phyloP scores from a whole-genome alignment of 2,329 filamentous ascomycete species.

The Trichoderma sp. region DNA sequence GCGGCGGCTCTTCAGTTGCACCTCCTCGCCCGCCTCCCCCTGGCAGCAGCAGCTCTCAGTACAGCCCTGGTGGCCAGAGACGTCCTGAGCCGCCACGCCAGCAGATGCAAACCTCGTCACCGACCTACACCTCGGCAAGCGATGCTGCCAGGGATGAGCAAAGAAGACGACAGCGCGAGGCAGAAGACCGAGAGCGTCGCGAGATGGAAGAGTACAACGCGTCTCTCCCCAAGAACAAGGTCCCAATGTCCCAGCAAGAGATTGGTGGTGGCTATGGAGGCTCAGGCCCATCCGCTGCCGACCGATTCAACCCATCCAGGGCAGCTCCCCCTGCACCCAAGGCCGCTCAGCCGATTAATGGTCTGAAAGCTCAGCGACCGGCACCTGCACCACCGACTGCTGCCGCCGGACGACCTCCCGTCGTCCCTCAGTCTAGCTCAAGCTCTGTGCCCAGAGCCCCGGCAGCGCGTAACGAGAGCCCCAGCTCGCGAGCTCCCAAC shows the following conservation, averaged over 20 bases:
- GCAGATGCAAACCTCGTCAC: constrained; percentile 57
- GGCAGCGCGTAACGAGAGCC: constrained; percentile 47
- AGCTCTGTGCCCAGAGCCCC: constrained; percentile 43
- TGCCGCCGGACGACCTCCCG: constrained; percentile 45
- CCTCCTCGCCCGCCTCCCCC: constrained; percentile 65
- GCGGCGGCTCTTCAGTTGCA: constrained; percentile 58
- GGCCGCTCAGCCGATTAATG: constrained; percentile 54
- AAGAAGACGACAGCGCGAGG: constrained; percentile 57
- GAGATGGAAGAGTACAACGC: constrained; percentile 89
- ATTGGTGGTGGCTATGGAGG: constrained; percentile 63
- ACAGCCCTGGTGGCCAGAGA: constrained; percentile 43
- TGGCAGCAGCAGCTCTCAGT: constrained; percentile 32
- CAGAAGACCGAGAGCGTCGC: constrained; percentile 65
- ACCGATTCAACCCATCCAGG: constrained; percentile 81
- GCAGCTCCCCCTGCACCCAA: constrained; percentile 80
- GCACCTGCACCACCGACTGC: constrained; percentile 68
- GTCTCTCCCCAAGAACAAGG: constrained; percentile 76
- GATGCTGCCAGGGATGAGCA: constrained; percentile 55
- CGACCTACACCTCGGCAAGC: constrained; percentile 50
- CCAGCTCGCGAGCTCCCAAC: constrained; percentile 56
- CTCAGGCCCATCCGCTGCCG: constrained; percentile 41
- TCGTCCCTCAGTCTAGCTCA: constrained; percentile 51
- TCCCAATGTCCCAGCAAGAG: constrained; percentile 85
- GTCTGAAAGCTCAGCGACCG: constrained; percentile 70
- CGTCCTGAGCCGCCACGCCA: constrained; percentile 53